Percentiles rank a stretch among this genome's conserved stretches.
Evolutionary conservation across 2,329 filamentous ascomycete species (phyloP).

Genomic region (Calonectria pteridis): DNA sequence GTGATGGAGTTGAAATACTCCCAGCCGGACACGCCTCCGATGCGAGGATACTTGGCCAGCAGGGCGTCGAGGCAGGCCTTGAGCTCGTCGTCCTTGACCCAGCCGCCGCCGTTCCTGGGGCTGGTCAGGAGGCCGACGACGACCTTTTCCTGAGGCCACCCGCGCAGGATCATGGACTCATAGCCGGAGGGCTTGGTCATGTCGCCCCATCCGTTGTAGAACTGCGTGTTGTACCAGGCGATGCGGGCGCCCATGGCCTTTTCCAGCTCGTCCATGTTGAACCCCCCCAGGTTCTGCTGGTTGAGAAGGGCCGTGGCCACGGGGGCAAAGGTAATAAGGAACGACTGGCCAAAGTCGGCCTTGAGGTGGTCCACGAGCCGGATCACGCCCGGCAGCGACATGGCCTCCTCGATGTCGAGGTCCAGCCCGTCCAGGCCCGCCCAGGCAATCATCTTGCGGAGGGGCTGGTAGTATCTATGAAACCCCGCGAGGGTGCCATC

Average conservation of each 20-base stretch:
- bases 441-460: constrained; percentile 72
- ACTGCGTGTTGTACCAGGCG: constrained; percentile 87
- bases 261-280: constrained; percentile 81
- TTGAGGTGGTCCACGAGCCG: constrained; percentile 75
- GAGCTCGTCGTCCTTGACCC: constrained; percentile 59
- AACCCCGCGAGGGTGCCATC: constrained; percentile 72
- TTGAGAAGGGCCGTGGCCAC: constrained; percentile 77
- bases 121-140: constrained; percentile 85
- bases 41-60: constrained; percentile 67
- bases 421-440: constrained; percentile 76
- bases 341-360: constrained; percentile 74
- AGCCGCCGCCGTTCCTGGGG: constrained; percentile 72
- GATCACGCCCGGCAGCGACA: constrained; percentile 74
- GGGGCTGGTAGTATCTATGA: constrained; percentile 78
- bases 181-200: constrained; percentile 57
- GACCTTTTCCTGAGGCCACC: constrained; percentile 78
- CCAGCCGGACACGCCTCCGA: constrained; percentile 92
- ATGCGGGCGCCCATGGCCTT: constrained; percentile 71
- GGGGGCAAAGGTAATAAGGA: constrained; percentile 83
- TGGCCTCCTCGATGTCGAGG: constrained; percentile 81
- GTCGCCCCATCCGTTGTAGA: constrained; percentile 87
- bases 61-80: constrained; percentile 56
- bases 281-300: constrained; percentile 77
- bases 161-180: constrained; percentile 63
- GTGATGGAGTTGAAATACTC: constrained; percentile 85